Evolutionary conservation across 2,329 filamentous ascomycete species (phyloP), one percentile per base, ranked within the genome.

Genomic region (Fonsecaea multimorphosa): DNA sequence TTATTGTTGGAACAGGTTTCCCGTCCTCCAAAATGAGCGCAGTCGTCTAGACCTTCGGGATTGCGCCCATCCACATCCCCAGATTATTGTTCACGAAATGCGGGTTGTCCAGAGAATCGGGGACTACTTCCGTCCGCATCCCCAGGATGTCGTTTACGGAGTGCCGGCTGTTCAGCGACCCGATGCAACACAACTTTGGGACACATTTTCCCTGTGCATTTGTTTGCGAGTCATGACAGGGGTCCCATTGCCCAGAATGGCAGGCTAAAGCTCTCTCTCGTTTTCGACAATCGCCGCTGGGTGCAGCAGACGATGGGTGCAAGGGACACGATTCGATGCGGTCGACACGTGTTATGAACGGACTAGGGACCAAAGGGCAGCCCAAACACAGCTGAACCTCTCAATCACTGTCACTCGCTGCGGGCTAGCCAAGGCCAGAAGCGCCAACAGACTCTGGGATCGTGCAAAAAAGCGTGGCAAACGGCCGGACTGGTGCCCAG

Each of bases 281-380:
- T 49, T 29, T 22, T 19, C 29, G 38, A 24, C 14, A 2, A 44
- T 3, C 14, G 38, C 44, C 5, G 12, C 46, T 11, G 29, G 19
- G n/a, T 24, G 16, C 55, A 31, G 40, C 34, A 49, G 36, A 19
- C 38, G 16, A 38, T 31, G 60, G 60, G 52, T 49, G 29, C 7
- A 38, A 29, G 52, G 53, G 11, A 58, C n/a, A n/a, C 32, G 61
- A 57, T 44, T 46, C 38, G 56, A 58, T 58, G 44, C 3, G 24
- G 19, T 49, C 44, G 44, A 49, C 19, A 49, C 44, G 44, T 49
- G 44, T 19, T 24, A 1, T 14, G 22, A 6, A 19, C 19, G 11
- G 11, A 27, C 9, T 24, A 49, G 44, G 19, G 19, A 49, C 19
- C 44, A 24, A 49, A 16, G 2, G 22, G 44, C 22, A 14, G 22